These are phyloP conservation scores for Phialemonium atrogriseum DNA, from an alignment of 2,329 filamentous ascomycete genomes.

Conservation along the genomic window DNA sequence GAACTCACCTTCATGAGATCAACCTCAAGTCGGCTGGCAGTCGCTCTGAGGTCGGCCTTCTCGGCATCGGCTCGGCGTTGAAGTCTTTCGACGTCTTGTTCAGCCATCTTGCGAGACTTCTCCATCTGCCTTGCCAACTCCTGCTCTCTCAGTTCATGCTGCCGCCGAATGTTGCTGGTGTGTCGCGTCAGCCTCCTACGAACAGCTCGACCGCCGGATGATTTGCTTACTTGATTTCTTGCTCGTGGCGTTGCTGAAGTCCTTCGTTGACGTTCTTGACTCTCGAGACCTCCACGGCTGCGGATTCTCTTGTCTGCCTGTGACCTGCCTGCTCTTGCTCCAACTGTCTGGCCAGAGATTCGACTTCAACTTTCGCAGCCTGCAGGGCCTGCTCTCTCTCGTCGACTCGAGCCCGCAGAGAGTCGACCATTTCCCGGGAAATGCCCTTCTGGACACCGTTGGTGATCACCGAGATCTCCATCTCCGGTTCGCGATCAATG, in stretches of 20 bases:
- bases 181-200: background rate
- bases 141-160: conserved; percentile 10
- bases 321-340: conserved; percentile 70
- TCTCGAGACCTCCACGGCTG: conserved; percentile 39
- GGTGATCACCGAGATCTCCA: conserved; percentile 73
- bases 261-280: conserved; percentile 62
- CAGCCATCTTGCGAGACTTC: conserved; percentile 36
- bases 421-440: conserved; percentile 87
- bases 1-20: conserved; percentile 48
- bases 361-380: conserved; percentile 34
- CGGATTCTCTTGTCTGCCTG: conserved; percentile 53
- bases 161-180: conserved; percentile 1
- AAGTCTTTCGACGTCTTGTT: conserved; percentile 40
- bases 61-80: conserved; percentile 49
- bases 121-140: conserved; percentile 18
- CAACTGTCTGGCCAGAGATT: conserved; percentile 43
- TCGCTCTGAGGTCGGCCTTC: conserved; percentile 52
- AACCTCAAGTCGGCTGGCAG: conserved; percentile 52
- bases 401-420: conserved; percentile 66
- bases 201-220: background rate
- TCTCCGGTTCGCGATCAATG: conserved; percentile 81
- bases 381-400: conserved; percentile 54
- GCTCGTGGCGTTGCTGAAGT: conserved; percentile 61
- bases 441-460: conserved; percentile 83
- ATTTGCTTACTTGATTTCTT: conserved; percentile 34